phyloP scores from a whole-genome alignment of 2,329 filamentous ascomycete genomes.

The Hymenoscyphus fructigenus region DNA sequence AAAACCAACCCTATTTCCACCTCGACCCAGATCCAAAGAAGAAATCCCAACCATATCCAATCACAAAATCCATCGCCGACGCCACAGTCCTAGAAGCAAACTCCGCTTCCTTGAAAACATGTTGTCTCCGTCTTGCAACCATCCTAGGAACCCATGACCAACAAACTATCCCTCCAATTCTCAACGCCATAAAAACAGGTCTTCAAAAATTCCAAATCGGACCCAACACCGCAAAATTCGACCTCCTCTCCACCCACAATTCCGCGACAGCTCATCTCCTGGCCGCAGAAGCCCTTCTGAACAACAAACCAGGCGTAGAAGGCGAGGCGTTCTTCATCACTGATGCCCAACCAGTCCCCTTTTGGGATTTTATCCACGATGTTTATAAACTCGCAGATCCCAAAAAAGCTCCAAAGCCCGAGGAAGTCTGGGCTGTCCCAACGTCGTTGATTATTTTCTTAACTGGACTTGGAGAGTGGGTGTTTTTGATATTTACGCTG shows the following conservation, averaged over 20 bases:
- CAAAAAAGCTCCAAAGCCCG: background rate
- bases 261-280: conserved; percentile 6
- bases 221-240: background rate
- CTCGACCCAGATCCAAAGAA: background rate
- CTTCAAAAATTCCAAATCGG: conserved; percentile 3
- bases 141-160: conserved; percentile 1
- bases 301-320: background rate
- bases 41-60: conserved; percentile 1
- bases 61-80: conserved; percentile 3
- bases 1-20: conserved; percentile 1
- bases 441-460: background rate
- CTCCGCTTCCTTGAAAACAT: background rate
- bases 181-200: background rate
- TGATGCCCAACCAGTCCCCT: background rate
- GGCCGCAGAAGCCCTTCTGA: background rate
- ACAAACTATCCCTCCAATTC: conserved; percentile 1
- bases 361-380: conserved; percentile 1
- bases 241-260: conserved; percentile 5
- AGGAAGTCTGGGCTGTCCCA: background rate
- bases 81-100: background rate
- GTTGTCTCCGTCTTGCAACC: conserved; percentile 6
- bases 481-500: background rate
- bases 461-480: background rate
- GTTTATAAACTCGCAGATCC: background rate
- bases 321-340: conserved; percentile 9